Evolutionary conservation across 2,329 filamentous ascomycete genomes (phyloP).

Genomic region (Amesomyces nigricolor): DNA sequence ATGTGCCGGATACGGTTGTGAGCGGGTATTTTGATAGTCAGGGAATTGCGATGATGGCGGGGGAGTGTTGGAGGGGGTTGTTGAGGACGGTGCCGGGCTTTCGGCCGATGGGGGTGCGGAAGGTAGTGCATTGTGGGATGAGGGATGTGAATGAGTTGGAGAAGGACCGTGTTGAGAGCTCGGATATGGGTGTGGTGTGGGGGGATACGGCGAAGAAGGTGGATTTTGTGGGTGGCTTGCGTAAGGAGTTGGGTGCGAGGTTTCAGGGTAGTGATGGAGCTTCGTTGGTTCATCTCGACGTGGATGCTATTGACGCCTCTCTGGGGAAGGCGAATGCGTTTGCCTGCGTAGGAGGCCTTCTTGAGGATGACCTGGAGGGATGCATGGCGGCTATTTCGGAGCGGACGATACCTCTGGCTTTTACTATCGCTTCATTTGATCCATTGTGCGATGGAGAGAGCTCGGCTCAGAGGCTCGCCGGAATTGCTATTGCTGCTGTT

Average conservation of each 20-base stretch:
- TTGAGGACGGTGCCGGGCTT: conserved; percentile 24
- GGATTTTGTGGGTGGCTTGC: conserved; percentile 6
- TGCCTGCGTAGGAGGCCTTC: conserved; percentile 5
- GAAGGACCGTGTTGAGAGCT: conserved; percentile 28
- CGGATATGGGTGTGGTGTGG: conserved; percentile 29
- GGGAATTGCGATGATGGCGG: conserved; percentile 34
- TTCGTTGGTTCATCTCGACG: conserved; percentile 14
- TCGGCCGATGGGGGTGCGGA: conserved; percentile 15
- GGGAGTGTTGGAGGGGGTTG: conserved; percentile 27
- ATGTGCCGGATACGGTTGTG: conserved; percentile 32
- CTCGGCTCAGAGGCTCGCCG: conserved; percentile 1
- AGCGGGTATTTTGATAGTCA: conserved; percentile 37
- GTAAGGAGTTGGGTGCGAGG: neutral
- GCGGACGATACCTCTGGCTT: conserved; percentile 5
- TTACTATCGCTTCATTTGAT: conserved; percentile 19
- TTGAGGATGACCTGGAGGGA: conserved; percentile 7
- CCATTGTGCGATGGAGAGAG: conserved; percentile 13
- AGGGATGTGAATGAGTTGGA: conserved; percentile 30
- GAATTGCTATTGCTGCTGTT: neutral
- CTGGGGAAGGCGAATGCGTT: conserved; percentile 17
- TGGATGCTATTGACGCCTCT: conserved; percentile 10
- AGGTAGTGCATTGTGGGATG: conserved; percentile 28
- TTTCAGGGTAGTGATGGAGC: neutral
- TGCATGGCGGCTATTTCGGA: conserved; percentile 11
- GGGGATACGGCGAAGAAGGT: neutral